These are phyloP conservation scores for Curvularia verruculosa DNA, from an alignment of 2,329 filamentous ascomycete species.

Conservation along the genomic window DNA sequence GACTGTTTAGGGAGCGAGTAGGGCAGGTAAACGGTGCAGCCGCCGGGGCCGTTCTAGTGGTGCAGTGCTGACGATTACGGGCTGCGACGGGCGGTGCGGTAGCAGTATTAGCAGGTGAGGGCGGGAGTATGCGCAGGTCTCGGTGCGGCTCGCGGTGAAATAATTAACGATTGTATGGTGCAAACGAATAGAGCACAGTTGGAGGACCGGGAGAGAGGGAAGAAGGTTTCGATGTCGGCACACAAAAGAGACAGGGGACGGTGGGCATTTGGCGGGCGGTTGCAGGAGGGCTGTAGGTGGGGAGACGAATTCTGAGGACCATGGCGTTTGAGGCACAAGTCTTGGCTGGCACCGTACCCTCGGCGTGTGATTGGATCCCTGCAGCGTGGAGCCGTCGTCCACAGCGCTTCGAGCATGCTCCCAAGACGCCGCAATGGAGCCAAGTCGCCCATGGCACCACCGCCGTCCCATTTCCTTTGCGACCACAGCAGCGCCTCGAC, in stretches of 20 bases:
- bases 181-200: constrained; percentile 32
- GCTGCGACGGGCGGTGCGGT: constrained; percentile 14
- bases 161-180: constrained; percentile 29
- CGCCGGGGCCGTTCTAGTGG: constrained; percentile 37
- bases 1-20: constrained; percentile 18
- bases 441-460: constrained; percentile 35
- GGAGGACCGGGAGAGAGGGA: constrained; percentile 27
- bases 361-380: constrained; percentile 40
- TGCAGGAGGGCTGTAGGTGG: constrained; percentile 45
- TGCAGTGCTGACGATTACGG: constrained; percentile 24
- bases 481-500: not conserved
- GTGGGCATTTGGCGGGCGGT: constrained; percentile 44
- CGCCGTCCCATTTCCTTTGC: constrained; percentile 24
- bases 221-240: constrained; percentile 38
- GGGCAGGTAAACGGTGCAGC: constrained; percentile 31
- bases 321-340: constrained; percentile 42
- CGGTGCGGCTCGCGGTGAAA: constrained; percentile 9
- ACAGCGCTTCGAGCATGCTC: constrained; percentile 40
- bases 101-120: constrained; percentile 25
- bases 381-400: constrained; percentile 36
- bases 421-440: constrained; percentile 31
- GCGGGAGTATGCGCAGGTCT: constrained; percentile 12
- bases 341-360: constrained; percentile 39
- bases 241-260: constrained; percentile 39
- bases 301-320: constrained; percentile 47